These are phyloP conservation scores for Collybiopsis confluens DNA, from an alignment of 768 basidiomycete species.

Conservation along the genomic window DNA sequence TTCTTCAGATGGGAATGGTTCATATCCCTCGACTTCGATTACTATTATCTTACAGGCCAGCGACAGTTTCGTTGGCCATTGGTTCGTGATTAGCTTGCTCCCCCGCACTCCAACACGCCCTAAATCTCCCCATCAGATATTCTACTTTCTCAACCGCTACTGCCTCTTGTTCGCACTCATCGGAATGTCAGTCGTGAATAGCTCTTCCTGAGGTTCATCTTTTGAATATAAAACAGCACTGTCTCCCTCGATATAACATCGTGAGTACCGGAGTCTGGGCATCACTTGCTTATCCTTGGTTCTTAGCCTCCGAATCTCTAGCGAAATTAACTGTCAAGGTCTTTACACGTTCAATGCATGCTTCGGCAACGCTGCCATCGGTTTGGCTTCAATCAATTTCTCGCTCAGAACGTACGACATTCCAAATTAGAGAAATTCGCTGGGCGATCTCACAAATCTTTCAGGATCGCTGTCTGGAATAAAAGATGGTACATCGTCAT, in stretches of 20 bases:
- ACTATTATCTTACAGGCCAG: slow-evolving; percentile 53
- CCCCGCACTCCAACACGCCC: background rate
- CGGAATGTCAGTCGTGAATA: slow-evolving; percentile 52
- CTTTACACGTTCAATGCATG: slow-evolving; percentile 65
- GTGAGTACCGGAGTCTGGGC: slow-evolving; percentile 21
- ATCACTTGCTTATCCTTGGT: background rate
- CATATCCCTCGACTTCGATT: slow-evolving; percentile 61
- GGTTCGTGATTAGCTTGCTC: slow-evolving; percentile 32
- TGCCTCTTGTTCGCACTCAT: slow-evolving; percentile 59
- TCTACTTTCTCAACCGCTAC: slow-evolving; percentile 72
- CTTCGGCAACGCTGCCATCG: slow-evolving; percentile 64
- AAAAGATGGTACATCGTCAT: slow-evolving; percentile 50
- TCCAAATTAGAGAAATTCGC: background rate
- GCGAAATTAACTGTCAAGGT: slow-evolving; percentile 59
- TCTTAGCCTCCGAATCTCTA: slow-evolving; percentile 17
- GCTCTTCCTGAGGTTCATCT: slow-evolving; percentile 1
- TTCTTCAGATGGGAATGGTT: slow-evolving; percentile 61
- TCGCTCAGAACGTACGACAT: slow-evolving; percentile 60
- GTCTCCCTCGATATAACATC: slow-evolving; percentile 56
- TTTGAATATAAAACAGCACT: slow-evolving; percentile 31
- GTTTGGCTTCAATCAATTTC: slow-evolving; percentile 68
- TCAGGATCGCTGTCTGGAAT: slow-evolving; percentile 71
- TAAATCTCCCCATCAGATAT: slow-evolving; percentile 35
- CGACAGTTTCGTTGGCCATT: slow-evolving; percentile 64
- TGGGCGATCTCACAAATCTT: background rate